Base-by-base conservation (phyloP, 148 eudicot species). In the Fagopyrum tataricum region DNA sequence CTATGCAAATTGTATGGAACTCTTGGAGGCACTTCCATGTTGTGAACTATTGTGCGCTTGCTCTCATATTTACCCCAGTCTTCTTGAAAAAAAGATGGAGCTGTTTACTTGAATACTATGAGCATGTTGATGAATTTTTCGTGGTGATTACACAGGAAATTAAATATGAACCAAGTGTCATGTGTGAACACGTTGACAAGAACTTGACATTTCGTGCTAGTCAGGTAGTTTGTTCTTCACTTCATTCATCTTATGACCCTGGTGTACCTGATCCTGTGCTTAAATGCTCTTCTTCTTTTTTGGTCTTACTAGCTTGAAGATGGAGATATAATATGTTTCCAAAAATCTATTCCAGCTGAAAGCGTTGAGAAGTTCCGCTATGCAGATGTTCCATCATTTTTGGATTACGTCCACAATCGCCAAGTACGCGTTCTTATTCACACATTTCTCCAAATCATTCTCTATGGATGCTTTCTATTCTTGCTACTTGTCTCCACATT, bases 101-200 rank as follows among this genome's bases (percentile, higher is more conserved):
- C 37, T 31, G 37, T 31, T 31, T 31, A 31, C 37, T 31, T 31
- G 37, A 31, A 31, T 31, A 31, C 37, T 31, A 31, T 31, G 37
- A 31, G 37, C 37, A 31, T 31, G 37, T 31, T 31, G 37, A 2
- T 31, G 37, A 31, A 3, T 61, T 64, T 8, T 37, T 39, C 31
- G 6, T 24, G 43, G 69, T 64, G 43, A 37, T 31, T 74, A 59
- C 67, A 69, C 82, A 82, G 85, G 85, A 82, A 74, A 82, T 82
- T 67, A 82, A 79, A 81, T 82, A 74, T 79, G 85, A 82, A 53
- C 85, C 85, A 52, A 76, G 74, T 18, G 82, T 82, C 47, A 82
- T 82, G 85, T 82, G 85, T 75, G 85, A 82, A 75, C 85, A 72
- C 39, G 74, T 82, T 71, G 85, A 82, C 74, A 76, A 48, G 76